These are phyloP conservation scores for Penicillium griseofulvum DNA, from an alignment of 2,329 filamentous ascomycete genomes.

Conservation along the genomic window DNA sequence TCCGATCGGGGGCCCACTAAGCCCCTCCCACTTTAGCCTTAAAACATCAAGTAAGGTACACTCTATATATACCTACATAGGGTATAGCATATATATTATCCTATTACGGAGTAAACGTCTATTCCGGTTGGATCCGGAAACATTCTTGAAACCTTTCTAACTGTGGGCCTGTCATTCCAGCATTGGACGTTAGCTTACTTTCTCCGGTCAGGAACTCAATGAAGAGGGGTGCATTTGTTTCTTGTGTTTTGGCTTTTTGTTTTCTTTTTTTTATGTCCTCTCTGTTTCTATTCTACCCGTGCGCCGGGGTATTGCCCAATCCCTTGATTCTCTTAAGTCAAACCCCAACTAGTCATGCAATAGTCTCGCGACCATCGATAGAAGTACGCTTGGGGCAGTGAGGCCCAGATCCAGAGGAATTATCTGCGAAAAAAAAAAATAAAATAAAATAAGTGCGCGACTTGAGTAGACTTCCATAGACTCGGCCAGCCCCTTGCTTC, in stretches of 20 bases:
- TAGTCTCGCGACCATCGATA: not conserved
- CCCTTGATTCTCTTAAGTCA: not conserved
- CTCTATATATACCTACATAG: not conserved
- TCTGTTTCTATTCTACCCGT: not conserved
- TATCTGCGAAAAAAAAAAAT: not conserved
- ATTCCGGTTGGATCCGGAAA: not conserved
- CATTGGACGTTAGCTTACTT: constrained; percentile 7
- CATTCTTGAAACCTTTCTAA: constrained; percentile 12
- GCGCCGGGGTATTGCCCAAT: not conserved
- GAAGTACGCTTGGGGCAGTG: not conserved
- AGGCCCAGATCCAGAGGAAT: not conserved
- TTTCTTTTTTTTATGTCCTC: not conserved
- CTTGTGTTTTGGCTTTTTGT: not conserved
- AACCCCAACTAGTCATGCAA: not conserved
- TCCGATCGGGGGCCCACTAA: constrained; percentile 9
- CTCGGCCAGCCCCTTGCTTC: constrained; percentile 22
- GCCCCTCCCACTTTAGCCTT: constrained; percentile 4
- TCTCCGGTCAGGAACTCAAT: constrained; percentile 19
- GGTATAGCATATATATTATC: too few species aligned
- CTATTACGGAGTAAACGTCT: too few species aligned
- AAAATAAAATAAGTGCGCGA: not conserved
- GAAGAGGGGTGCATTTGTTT: not conserved
- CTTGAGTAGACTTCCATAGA: constrained; percentile 12
- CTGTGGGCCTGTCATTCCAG: constrained; percentile 17
- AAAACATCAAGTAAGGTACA: constrained; percentile 3